Base-by-base conservation (phyloP, 2,329 filamentous ascomycete genomes). In the Metarhizium guizhouense region DNA sequence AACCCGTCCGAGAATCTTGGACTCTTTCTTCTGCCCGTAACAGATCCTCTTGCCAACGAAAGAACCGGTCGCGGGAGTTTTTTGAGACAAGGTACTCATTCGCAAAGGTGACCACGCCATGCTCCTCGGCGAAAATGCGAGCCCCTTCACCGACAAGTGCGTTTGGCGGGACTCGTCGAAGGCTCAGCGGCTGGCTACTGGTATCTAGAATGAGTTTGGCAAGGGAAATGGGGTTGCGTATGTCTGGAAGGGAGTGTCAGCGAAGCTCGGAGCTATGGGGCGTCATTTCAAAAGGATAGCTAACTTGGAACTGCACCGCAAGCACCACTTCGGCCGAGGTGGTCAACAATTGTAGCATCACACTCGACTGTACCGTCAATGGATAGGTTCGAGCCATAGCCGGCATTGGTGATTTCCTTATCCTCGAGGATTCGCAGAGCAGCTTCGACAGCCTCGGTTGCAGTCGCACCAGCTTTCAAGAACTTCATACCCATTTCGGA, bases 351-450 rank as follows among this genome's bases (percentile, higher is more conserved):
- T 0, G 90, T 92, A 55, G 94, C 94, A 75, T 99, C 94, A 63
- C 92, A 95, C 70, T 99, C 94, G 13, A 97, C 94, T 1, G 85
- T 82, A 1, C 94, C 94, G 62, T 96, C 87, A 59, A 95, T 88
- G 48, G 90, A 86, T 29, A 99, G 76, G 65, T 99, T 99, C 72
- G 94, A 99, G 50, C 95, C 94, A 68, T 88, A 97, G 0, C 94
- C 94, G 42, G 93, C 89, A 69, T 99, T 99, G 40, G 95, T 99
- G 61, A 99, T 95, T 65, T 96, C 91, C 56, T 88, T 86, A 68
- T 99, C 90, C 72, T 99, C 94, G 18, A 99, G 83, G 20, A 90
- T 78, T 62, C 87, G 89, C 64, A 99, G 84, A 34, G 94, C 90
- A 52, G 88, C 86, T 70, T 96, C 94, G 25, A 96, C 87, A 16